Evolutionary conservation across 306 rosid species (phyloP).

Genomic region (Glycyrrhiza uralensis): DNA sequence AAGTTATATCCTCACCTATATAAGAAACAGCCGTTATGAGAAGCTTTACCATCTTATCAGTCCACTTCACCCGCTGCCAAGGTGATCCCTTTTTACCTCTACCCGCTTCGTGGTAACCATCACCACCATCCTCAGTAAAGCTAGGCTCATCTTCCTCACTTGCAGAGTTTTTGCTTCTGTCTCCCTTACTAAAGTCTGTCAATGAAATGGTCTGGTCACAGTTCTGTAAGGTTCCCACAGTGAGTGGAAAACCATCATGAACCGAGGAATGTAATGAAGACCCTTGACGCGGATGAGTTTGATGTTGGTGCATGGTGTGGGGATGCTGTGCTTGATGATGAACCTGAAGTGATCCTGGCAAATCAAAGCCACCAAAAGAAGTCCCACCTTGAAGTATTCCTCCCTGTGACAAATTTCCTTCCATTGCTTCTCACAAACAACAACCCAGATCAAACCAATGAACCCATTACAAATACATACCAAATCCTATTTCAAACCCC

Average conservation of each 20-base stretch:
- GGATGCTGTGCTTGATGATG: slow-evolving; percentile 64
- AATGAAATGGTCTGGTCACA: slow-evolving; percentile 60
- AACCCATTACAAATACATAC: slow-evolving; percentile 26
- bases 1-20: slow-evolving; percentile 59
- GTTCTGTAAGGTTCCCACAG: slow-evolving; percentile 52
- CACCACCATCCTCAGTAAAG: slow-evolving; percentile 66
- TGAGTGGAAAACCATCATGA: slow-evolving; percentile 64
- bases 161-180: slow-evolving; percentile 61
- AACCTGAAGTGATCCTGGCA: slow-evolving; percentile 60
- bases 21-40: slow-evolving; percentile 90
- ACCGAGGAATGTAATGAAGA: slow-evolving; percentile 44
- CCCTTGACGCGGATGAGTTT: slow-evolving; percentile 53
- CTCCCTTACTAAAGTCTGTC: slow-evolving; percentile 63
- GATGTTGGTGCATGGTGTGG: slow-evolving; percentile 56
- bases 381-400: slow-evolving; percentile 60
- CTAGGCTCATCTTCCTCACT: slow-evolving; percentile 87
- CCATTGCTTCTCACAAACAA: slow-evolving; percentile 51
- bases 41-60: slow-evolving; percentile 89
- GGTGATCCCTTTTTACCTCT: slow-evolving; percentile 77
- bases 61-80: slow-evolving; percentile 97
- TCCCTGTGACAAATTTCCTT: slow-evolving; percentile 77
- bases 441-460: slow-evolving; percentile 41
- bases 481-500: slow-evolving; percentile 12
- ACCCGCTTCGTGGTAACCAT: slow-evolving; percentile 47
- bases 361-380: slow-evolving; percentile 70